Evolutionary conservation across 2,329 filamentous ascomycete species (phyloP).

Genomic region (Beauveria brongniartii): DNA sequence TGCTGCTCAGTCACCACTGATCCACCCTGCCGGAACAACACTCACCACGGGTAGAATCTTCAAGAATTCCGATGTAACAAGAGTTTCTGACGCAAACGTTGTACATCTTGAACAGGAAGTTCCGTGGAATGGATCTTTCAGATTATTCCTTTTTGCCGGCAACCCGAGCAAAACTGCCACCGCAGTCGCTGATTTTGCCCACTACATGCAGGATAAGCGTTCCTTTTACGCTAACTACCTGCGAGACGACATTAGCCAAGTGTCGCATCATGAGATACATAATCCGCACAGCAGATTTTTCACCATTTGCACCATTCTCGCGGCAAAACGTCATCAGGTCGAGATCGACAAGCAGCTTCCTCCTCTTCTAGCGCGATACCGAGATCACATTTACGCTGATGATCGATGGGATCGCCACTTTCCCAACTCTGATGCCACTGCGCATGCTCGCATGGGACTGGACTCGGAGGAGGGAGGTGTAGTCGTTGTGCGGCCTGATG

Average conservation of each 20-base stretch:
- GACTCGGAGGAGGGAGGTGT: constrained; percentile 66
- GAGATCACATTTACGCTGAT: constrained; percentile 79
- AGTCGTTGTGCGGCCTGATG: constrained; percentile 78
- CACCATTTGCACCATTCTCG: constrained; percentile 70
- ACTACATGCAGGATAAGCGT: constrained; percentile 52
- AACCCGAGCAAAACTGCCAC: constrained; percentile 47
- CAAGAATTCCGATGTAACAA: constrained; percentile 71
- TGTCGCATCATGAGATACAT: constrained; percentile 71
- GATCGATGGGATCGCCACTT: constrained; percentile 67
- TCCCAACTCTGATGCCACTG: constrained; percentile 61
- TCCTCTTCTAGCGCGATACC: constrained; percentile 61
- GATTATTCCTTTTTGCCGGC: constrained; percentile 81
- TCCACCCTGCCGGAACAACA: constrained; percentile 57
- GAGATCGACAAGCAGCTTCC: constrained; percentile 68
- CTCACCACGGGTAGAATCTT: constrained; percentile 69
- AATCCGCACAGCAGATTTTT: constrained; percentile 81
- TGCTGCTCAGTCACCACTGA: constrained; percentile 59
- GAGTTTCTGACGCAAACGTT: constrained; percentile 81
- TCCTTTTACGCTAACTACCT: constrained; percentile 67
- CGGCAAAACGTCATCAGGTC: constrained; percentile 56
- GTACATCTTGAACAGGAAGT: constrained; percentile 88
- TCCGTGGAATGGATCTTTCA: constrained; percentile 79
- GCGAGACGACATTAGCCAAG: constrained; percentile 49
- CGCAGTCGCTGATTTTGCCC: constrained; percentile 64
- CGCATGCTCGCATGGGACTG: constrained; percentile 82